Percentiles rank a stretch among this genome's conserved stretches.
These are phyloP conservation scores for Rhodamnia argentea DNA, from an alignment of 345 rosid genomes.

Conservation along the genomic window DNA sequence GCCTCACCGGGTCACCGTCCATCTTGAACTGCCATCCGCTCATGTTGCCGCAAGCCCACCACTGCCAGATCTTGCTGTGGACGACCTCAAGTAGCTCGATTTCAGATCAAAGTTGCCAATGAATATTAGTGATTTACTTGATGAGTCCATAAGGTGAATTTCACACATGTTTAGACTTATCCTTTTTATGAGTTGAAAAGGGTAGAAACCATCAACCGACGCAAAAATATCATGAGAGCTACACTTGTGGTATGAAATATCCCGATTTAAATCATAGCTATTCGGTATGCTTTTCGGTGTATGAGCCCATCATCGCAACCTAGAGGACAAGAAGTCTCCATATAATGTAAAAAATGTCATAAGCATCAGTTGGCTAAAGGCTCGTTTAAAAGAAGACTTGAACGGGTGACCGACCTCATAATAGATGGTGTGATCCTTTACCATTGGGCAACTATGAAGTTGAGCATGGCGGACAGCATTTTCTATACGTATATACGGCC, in stretches of 20 bases:
- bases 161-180: background rate
- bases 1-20: background rate
- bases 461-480: too few relatives aligned
- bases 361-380: background rate
- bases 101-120: background rate
- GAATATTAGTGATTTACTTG: background rate
- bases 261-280: too few relatives aligned
- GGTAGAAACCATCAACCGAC: background rate
- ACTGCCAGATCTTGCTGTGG: fast-evolving
- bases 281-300: background rate
- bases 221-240: background rate
- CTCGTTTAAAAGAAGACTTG: background rate
- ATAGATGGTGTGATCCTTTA: background rate
- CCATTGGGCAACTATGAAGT: background rate
- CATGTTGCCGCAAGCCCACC: background rate
- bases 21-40: background rate
- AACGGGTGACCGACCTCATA: background rate
- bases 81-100: background rate
- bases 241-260: background rate
- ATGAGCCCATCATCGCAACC: background rate
- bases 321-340: background rate
- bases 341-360: background rate
- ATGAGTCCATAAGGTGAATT: background rate
- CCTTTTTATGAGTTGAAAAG: background rate
- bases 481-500: too few relatives aligned